Evolutionary conservation across 208 protist species (phyloP).

Genomic region (Wallacemonas sp.): DNA sequence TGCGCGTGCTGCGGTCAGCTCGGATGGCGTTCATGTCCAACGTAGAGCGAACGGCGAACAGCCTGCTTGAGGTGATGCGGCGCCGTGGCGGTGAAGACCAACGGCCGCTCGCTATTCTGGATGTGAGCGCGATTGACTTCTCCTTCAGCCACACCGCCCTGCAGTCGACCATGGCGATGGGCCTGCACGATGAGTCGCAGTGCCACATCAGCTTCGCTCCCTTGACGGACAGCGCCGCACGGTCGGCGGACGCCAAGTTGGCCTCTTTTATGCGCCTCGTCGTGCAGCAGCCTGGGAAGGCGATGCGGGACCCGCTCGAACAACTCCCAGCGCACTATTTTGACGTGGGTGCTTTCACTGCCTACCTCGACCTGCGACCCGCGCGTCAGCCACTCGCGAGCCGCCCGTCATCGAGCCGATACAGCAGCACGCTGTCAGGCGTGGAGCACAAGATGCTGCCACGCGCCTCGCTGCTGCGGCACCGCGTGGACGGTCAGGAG

Average conservation of each 20-base stretch:
- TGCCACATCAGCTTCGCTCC: constrained; percentile 66
- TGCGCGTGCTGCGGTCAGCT: constrained; percentile 59
- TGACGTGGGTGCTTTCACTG: constrained; percentile 61
- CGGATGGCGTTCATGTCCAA: constrained; percentile 64
- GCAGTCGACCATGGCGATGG: constrained; percentile 52
- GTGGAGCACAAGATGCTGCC: constrained; percentile 9
- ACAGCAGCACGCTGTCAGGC: not conserved
- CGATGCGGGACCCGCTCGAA: constrained; percentile 38
- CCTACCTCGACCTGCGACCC: constrained; percentile 38
- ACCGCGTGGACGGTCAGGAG: constrained; percentile 24
- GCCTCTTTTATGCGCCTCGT: constrained; percentile 48
- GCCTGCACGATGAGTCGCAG: constrained; percentile 43
- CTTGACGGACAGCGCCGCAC: constrained; percentile 42
- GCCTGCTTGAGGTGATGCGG: constrained; percentile 19
- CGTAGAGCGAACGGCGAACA: constrained; percentile 36
- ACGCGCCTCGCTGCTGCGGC: constrained; percentile 5
- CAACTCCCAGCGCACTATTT: constrained; percentile 44
- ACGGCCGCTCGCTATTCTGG: constrained; percentile 50
- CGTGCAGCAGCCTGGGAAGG: constrained; percentile 21
- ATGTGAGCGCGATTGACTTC: constrained; percentile 69
- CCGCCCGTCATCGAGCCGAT: not conserved
- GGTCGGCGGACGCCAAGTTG: constrained; percentile 29
- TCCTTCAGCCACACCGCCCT: constrained; percentile 64
- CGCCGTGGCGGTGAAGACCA: constrained; percentile 31
- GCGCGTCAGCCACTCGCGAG: not conserved